Percentiles rank a stretch among this genome's conserved stretches.
Conservation (phyloP, 2,329 filamentous ascomycete species). For the Aspergillus oerlinghausenensis region DNA sequence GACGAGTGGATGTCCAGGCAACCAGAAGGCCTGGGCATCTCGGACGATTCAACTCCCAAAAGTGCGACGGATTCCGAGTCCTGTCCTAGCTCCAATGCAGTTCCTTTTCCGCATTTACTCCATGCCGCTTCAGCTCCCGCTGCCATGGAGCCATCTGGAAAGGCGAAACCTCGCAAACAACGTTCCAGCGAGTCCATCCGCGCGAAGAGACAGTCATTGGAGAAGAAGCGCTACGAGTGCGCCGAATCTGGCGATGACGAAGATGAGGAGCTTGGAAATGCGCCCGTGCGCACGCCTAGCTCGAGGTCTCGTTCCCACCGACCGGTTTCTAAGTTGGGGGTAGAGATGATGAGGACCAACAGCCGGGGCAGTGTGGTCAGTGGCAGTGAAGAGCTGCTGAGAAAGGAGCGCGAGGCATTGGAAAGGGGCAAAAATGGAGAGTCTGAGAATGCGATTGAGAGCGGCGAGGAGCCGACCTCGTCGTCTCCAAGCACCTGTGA, state of each 20-base stretch:
- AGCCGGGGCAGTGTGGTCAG: constrained; percentile 75
- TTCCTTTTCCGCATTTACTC: constrained; percentile 50
- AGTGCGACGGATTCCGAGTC: constrained; percentile 18
- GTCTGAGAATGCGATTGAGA: constrained; percentile 15
- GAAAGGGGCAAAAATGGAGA: constrained; percentile 22
- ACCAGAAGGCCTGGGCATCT: constrained; percentile 73
- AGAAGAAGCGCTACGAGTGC: constrained; percentile 68
- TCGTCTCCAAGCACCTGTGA: constrained; percentile 18
- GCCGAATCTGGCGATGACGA: constrained; percentile 91
- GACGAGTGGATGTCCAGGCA: constrained; percentile 65
- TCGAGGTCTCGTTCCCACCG: constrained; percentile 51
- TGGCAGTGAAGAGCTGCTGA: constrained; percentile 38
- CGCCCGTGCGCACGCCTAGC: constrained; percentile 48
- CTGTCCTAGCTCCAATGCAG: constrained; percentile 11
- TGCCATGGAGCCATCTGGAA: constrained; percentile 50
- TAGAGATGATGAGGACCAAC: constrained; percentile 97
- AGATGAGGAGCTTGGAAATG: constrained; percentile 76
- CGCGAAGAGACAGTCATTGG: constrained; percentile 68
- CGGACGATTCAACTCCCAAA: constrained; percentile 47
- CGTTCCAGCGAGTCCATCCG: constrained; percentile 70
- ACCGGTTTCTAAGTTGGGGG: constrained; percentile 82
- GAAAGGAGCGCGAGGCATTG: constrained; percentile 31
- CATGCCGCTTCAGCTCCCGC: constrained; percentile 63
- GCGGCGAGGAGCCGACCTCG: constrained; percentile 20
- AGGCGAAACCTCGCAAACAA: constrained; percentile 53